Percentiles rank a stretch among this genome's conserved stretches.
phyloP scores from a whole-genome alignment of 805 yeast species.

The Ogataea allantospora region DNA sequence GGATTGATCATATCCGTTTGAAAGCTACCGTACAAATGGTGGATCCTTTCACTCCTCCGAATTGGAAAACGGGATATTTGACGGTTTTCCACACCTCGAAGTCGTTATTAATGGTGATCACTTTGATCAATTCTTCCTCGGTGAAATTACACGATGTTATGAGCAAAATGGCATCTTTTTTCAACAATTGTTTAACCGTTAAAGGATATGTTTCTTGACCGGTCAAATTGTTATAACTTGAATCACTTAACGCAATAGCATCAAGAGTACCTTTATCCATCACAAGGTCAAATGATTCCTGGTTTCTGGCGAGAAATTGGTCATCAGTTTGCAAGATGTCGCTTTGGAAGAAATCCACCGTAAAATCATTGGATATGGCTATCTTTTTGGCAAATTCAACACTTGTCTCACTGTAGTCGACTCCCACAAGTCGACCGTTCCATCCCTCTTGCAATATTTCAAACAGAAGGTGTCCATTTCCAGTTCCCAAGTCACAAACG shows the following conservation, averaged over 20 bases:
- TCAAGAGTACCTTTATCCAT: conserved; percentile 95
- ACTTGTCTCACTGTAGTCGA: conserved; percentile 86
- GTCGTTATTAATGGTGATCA: conserved; percentile 43
- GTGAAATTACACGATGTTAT: conserved; percentile 96
- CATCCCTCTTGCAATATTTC: conserved; percentile 64
- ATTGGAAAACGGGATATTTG: conserved; percentile 77
- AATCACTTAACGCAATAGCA: conserved; percentile 86
- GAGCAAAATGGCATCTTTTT: conserved; percentile 55
- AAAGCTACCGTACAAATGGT: conserved; percentile 89
- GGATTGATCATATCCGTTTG: conserved; percentile 33
- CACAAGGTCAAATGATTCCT: conserved; percentile 61
- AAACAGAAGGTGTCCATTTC: conserved; percentile 88
- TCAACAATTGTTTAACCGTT: conserved; percentile 57
- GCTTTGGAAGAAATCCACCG: conserved; percentile 55
- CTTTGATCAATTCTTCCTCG: conserved; percentile 61
- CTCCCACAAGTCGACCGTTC: conserved; percentile 60
- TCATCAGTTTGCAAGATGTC: conserved; percentile 57
- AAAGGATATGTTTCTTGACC: conserved; percentile 61
- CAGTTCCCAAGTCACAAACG: conserved; percentile 88
- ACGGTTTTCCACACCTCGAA: conserved; percentile 64
- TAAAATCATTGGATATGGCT: conserved; percentile 39
- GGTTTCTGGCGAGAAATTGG: conserved; percentile 29
- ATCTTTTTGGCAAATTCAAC: conserved; percentile 69
- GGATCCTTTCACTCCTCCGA: conserved; percentile 87
- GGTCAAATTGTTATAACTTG: conserved; percentile 45